Evolutionary conservation across 2,329 filamentous ascomycete species (phyloP), one percentile per base, ranked within the genome.

Genomic region (Ceratocystis destructans): DNA sequence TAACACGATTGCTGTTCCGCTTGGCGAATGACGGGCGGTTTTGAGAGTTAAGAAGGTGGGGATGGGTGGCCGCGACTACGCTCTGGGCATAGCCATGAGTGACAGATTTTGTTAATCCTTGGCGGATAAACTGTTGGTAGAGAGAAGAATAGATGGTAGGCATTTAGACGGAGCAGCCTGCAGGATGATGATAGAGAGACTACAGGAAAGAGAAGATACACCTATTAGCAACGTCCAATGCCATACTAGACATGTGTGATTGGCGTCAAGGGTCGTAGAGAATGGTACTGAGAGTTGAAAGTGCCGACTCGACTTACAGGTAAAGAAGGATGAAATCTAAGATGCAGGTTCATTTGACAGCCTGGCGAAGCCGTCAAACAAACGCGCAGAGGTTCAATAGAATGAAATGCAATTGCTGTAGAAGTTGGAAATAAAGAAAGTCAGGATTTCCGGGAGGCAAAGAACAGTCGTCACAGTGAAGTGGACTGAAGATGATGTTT

Each of bases 281-380:
- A n/a, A n/a, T 7, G 1, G 46, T n/a, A 8, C 1, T 22, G 20
- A 48, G 17, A 2, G 46, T 22, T n/a, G 50, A n/a, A 10, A 3
- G 50, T 25, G 20, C 5, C 3, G 46, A 45, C 28, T 68, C 75
- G 75, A 74, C 69, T 69, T 68, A 70, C 55, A 41, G 25, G 48
- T 80, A 80, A 77, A 82, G 80, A 80, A 79, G 82, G 78, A 79
- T 77, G 76, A 79, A 80, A 78, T 75, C 78, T 78, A 78, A 78
- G 79, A 80, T 92, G 90, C 92, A 96, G 90, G 90, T 94, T 96
- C 92, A 96, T 96, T 90, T 93, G 90, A 95, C 90, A 92, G 90
- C 87, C 50, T 76, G 71, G 71, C 69, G 74, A 41, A 79, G 87
- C 86, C 89, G 89, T 82, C 90, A 94, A 95, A 87, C 81, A 90